Conservation (phyloP, 345 rosid species). For the Durio zibethinus region DNA sequence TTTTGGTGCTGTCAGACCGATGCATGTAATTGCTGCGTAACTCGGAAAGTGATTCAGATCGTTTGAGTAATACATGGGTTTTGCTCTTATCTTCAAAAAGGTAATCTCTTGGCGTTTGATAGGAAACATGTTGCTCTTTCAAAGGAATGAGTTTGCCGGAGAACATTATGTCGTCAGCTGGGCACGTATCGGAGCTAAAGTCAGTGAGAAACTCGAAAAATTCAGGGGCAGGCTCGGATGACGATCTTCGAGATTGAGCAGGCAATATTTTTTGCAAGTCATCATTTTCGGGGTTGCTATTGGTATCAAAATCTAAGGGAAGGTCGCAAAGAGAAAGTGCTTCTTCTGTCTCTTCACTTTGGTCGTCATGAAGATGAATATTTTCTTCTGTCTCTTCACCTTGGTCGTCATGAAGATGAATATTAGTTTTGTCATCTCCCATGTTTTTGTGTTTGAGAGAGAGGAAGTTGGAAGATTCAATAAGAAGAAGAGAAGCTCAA, state of each 20-base stretch:
- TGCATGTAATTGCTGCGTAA: slow-evolving; percentile 20
- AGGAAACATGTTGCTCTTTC: slow-evolving; percentile 20
- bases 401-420: not conserved
- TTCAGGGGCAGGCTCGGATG: slow-evolving; percentile 32
- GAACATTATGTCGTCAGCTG: slow-evolving; percentile 73
- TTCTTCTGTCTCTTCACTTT: slow-evolving; percentile 20
- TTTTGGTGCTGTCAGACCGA: slow-evolving; percentile 29
- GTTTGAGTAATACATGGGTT: slow-evolving; percentile 21
- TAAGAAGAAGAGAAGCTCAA: not conserved
- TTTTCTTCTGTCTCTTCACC: slow-evolving; percentile 21
- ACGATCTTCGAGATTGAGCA: slow-evolving; percentile 10
- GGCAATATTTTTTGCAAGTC: not conserved
- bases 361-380: not conserved
- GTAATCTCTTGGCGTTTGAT: slow-evolving; percentile 11
- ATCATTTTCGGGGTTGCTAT: not conserved
- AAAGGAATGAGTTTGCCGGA: slow-evolving; percentile 65
- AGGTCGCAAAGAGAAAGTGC: slow-evolving; percentile 56
- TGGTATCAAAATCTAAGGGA: slow-evolving; percentile 19
- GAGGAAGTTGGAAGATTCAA: not conserved
- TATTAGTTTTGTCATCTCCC: not conserved
- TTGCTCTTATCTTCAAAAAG: not conserved
- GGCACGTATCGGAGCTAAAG: slow-evolving; percentile 44
- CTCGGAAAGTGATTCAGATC: slow-evolving; percentile 59
- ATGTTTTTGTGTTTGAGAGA: not conserved
- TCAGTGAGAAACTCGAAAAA: slow-evolving; percentile 53